Evolutionary conservation across 2,329 filamentous ascomycete genomes (phyloP), one percentile per base, ranked within the genome.

Genomic region (Cladosporium halotolerans): DNA sequence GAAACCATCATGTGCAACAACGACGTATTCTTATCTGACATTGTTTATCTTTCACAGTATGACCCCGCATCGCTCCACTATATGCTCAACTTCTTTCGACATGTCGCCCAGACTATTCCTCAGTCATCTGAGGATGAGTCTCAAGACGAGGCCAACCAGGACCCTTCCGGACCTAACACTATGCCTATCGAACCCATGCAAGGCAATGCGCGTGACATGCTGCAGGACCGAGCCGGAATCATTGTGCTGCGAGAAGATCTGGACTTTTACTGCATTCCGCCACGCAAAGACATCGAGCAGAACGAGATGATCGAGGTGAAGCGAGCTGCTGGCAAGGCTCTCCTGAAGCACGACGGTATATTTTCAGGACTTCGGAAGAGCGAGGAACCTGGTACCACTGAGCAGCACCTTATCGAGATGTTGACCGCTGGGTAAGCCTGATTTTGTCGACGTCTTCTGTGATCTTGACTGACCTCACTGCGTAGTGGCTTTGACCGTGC

Each of bases 391-490:
- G 93, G 93, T 16, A 96, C 92, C 14, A 99, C 93, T 0, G 93
- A 99, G 72, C 93, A 96, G 62, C 93, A 99, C 76, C 78, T 99
- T 38, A 99, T 99, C 65, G 93, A 99, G 76, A 99, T 99, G 93
- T 74, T 99, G 72, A 99, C 93, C 52, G 93, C 93, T 67, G 93
- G 92, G 92, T 97, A 78, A 73, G 86, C 38, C 13, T 33, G 18
- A 33, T 45, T 10, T n/a, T 16, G 32, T 9, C 13, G 11, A 45
- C 18, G 6, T 7, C 23, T 28, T 13, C 1, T 11, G 5, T 38
- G 6, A 19, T 34, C 6, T 2, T 10, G 11, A 8, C 41, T 53
- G 18, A 53, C 50, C 14, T 18, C 5, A 18, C 23, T 34, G 44
- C 9, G 62, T 28, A 97, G 93, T 62, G 93, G 93, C 36, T 99